Evolutionary conservation across 78 protist species (phyloP).

Genomic region (Protostelium mycophagum): DNA sequence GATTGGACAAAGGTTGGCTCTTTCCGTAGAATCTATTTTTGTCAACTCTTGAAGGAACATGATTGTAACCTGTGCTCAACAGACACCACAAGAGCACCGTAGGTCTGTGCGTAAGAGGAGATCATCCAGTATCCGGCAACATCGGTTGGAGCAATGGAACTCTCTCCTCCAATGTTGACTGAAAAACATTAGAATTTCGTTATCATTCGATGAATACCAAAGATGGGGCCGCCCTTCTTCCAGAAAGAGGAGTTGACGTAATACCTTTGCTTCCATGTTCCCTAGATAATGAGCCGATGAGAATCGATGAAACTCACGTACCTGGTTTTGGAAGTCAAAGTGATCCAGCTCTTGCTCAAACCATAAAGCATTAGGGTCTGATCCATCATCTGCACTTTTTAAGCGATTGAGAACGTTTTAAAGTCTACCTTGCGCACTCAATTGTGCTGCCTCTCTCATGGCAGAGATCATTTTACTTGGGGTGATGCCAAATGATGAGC

Average conservation of each 20-base stretch:
- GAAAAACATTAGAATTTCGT: neutral
- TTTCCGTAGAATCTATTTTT: conserved; percentile 42
- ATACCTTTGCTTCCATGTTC: neutral
- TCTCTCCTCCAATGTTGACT: conserved; percentile 42
- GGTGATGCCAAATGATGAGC: too few relatives aligned
- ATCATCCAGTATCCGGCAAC: conserved; percentile 47
- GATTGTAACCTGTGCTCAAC: conserved; percentile 39
- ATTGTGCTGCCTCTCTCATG: too few relatives aligned
- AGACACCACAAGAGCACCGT: conserved; percentile 32
- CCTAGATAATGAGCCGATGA: neutral
- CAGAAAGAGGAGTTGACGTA: neutral
- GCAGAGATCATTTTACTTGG: too few relatives aligned
- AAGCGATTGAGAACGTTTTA: too few relatives aligned
- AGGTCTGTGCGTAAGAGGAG: conserved; percentile 33
- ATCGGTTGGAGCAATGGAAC: conserved; percentile 9
- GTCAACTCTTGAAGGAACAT: neutral
- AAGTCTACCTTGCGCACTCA: too few relatives aligned
- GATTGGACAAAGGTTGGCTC: conserved; percentile 3
- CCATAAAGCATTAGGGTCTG: too few relatives aligned
- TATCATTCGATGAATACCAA: neutral
- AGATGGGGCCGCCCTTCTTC: neutral
- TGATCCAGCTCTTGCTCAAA: neutral
- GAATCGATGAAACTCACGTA: too few relatives aligned
- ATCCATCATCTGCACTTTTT: too few relatives aligned
- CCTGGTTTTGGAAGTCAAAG: neutral